A percentile compares a stretch with the other conserved stretches of the same genome.
These are phyloP conservation scores for Prunus yedoensis DNA, from an alignment of 331 rosid genomes.

Conservation along the genomic window DNA sequence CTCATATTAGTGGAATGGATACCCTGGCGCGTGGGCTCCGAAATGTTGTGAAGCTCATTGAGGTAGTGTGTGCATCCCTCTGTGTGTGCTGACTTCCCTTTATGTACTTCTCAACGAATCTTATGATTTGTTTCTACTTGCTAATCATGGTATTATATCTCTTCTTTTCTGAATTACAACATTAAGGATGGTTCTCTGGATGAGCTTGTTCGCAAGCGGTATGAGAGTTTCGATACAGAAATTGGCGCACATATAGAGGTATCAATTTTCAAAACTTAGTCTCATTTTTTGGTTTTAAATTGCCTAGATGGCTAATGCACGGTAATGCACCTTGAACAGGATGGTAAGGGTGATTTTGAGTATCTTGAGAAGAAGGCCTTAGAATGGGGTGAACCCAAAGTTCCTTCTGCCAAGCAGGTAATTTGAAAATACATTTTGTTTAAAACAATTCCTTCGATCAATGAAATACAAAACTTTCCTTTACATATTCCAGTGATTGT, in stretches of 20 bases:
- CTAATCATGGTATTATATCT: conserved; percentile 18
- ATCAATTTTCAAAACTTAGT: background rate
- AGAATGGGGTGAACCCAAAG: conserved; percentile 89
- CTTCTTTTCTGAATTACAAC: conserved; percentile 20
- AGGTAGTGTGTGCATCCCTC: too few species aligned
- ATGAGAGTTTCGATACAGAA: conserved; percentile 77
- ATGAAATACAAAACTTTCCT: background rate
- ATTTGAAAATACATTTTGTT: background rate
- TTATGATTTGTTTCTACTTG: background rate
- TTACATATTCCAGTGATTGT: too few species aligned
- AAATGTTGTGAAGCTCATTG: conserved; percentile 71
- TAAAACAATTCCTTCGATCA: background rate
- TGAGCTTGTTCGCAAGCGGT: conserved; percentile 81
- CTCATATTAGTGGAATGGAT: conserved; percentile 88
- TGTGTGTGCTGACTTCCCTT: background rate
- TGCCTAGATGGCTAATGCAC: conserved; percentile 16
- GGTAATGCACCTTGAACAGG: conserved; percentile 44
- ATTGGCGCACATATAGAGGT: conserved; percentile 81
- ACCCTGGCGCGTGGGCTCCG: conserved; percentile 91
- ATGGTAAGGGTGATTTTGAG: conserved; percentile 91
- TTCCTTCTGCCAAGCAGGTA: conserved; percentile 97
- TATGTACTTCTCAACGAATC: background rate
- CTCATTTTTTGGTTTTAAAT: background rate
- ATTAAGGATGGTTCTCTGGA: conserved; percentile 74
- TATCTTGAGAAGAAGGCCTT: conserved; percentile 75